A percentile compares a stretch with the other conserved stretches of the same genome.
Evolutionary conservation across 805 yeast genomes (phyloP).

Genomic region (Ogataea glucozyma): DNA sequence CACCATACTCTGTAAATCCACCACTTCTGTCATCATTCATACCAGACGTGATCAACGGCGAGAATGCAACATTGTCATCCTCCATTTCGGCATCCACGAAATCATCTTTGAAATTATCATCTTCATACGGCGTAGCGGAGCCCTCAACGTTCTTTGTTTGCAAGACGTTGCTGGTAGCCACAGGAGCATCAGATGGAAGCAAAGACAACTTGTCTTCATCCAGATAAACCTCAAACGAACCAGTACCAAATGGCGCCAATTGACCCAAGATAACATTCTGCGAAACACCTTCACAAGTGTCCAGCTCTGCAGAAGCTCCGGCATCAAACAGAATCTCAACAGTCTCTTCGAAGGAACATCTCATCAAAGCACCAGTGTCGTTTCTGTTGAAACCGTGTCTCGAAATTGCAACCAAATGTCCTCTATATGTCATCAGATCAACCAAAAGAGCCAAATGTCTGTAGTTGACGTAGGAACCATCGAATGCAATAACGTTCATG

Average conservation of each 20-base stretch:
- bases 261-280: constrained; percentile 97
- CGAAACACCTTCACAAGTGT: constrained; percentile 98
- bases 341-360: constrained; percentile 99
- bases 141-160: constrained; percentile 59
- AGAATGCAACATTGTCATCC: constrained; percentile 75
- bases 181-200: constrained; percentile 52
- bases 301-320: constrained; percentile 96
- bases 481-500: constrained; percentile 96
- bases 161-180: constrained; percentile 40
- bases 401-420: constrained; percentile 97
- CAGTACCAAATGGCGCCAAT: constrained; percentile 98
- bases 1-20: constrained; percentile 88
- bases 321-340: constrained; percentile 97
- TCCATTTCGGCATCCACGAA: constrained; percentile 44
- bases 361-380: constrained; percentile 98
- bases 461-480: constrained; percentile 98
- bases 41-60: constrained; percentile 90
- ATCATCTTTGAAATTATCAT: constrained; percentile 65
- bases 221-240: constrained; percentile 92
- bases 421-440: constrained; percentile 98
- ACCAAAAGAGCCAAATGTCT: constrained; percentile 97
- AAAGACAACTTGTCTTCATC: constrained; percentile 82
- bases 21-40: constrained; percentile 73
- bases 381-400: constrained; percentile 99
- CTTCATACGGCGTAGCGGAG: constrained; percentile 89